Percentiles rank a stretch among this genome's conserved stretches.
Evolutionary conservation across 768 basidiomycete genomes (phyloP).

Genomic region (Termitomyces sp.): DNA sequence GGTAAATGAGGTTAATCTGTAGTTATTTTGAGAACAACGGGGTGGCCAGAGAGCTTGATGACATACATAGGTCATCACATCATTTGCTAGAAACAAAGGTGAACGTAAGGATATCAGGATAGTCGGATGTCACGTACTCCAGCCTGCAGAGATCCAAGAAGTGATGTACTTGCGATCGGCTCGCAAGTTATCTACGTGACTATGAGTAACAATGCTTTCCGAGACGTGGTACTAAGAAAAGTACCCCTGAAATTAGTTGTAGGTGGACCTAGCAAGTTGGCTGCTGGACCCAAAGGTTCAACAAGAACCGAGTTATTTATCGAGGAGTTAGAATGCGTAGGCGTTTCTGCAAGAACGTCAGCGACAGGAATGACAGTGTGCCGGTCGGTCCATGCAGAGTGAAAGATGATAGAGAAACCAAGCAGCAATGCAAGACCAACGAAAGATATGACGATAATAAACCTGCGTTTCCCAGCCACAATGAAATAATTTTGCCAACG

Average conservation of each 20-base stretch:
- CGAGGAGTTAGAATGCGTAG: background rate
- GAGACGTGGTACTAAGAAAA: slow-evolving; percentile 2
- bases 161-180: slow-evolving; percentile 60
- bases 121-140: slow-evolving; percentile 43
- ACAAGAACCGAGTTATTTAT: slow-evolving; percentile 1
- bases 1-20: slow-evolving; percentile 52
- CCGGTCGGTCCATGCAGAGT: slow-evolving; percentile 15
- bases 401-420: slow-evolving; percentile 18
- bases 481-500: slow-evolving; percentile 7
- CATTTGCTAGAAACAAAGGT: slow-evolving; percentile 49
- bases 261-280: slow-evolving; percentile 38
- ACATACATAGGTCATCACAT: slow-evolving; percentile 65
- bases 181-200: slow-evolving; percentile 52
- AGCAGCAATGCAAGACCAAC: slow-evolving; percentile 24
- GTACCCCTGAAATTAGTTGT: slow-evolving; percentile 53
- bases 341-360: background rate
- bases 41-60: background rate
- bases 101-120: background rate
- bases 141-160: slow-evolving; percentile 73
- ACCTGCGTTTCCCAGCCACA: slow-evolving; percentile 13
- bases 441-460: slow-evolving; percentile 20
- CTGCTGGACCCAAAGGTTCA: slow-evolving; percentile 14
- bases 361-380: background rate
- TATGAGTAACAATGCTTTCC: background rate
- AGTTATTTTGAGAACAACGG: background rate